phyloP scores from a whole-genome alignment of 148 eudicot species.

The Simmondsia chinensis region DNA sequence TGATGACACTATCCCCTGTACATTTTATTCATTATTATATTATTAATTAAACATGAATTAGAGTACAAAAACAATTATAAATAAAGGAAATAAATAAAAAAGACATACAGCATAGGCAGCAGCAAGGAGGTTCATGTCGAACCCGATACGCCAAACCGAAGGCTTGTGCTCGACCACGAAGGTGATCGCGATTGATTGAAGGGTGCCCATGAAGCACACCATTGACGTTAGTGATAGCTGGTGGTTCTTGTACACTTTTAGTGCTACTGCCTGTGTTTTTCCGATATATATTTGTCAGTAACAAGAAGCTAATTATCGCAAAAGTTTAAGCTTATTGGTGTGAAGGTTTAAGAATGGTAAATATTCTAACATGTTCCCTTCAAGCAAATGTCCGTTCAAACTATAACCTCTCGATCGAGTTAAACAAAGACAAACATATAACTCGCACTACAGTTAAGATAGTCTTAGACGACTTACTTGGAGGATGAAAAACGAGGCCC shows the following conservation, averaged over 20 bases:
- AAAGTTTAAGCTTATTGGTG: too few relatives aligned
- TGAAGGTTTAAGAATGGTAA: background rate
- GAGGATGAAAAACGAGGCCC: constrained; percentile 26
- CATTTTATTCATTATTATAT: too few relatives aligned
- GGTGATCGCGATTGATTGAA: constrained; percentile 12
- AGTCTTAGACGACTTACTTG: too few relatives aligned
- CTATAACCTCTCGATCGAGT: too few relatives aligned
- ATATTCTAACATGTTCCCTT: too few relatives aligned
- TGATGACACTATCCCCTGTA: constrained; percentile 44
- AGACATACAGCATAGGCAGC: constrained; percentile 11
- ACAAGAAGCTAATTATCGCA: too few relatives aligned
- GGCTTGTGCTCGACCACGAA: constrained; percentile 11
- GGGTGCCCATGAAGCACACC: constrained; percentile 15
- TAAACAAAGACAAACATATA: too few relatives aligned
- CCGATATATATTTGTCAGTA: too few relatives aligned
- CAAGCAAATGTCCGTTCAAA: too few relatives aligned
- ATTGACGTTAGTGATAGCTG: constrained; percentile 11
- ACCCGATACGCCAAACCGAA: constrained; percentile 13
- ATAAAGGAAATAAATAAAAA: background rate
- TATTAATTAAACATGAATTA: constrained; percentile 6
- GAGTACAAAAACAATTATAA: background rate
- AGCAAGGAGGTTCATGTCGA: constrained; percentile 17
- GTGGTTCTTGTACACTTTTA: constrained; percentile 10
- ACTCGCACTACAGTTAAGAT: too few relatives aligned
- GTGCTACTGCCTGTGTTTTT: constrained; percentile 1